Evolutionary conservation across 169 alveolate species (phyloP), one percentile per base, ranked within the genome.

Genomic region (Plasmodium falciparum): DNA sequence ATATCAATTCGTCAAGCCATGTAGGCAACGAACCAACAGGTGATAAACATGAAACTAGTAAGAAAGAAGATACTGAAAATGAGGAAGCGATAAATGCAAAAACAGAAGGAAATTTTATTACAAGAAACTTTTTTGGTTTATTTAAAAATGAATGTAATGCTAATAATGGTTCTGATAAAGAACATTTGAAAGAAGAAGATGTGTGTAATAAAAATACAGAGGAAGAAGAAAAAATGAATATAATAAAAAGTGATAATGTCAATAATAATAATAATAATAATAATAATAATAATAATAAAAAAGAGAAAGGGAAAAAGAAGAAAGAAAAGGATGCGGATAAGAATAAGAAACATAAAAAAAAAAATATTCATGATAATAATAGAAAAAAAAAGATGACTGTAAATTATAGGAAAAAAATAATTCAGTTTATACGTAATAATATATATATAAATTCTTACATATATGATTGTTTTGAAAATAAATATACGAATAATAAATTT

Each of bases 381-480:
- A 39, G 47, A 47, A 63, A 71, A 24, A 70, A 45, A 83, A 56
- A 50, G 26, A 59, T 83, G 39, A 39, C 69, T 6, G 7, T 52
- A 20, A 43, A 58, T 26, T 83, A 70, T 71, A 83, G 52, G 52
- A 83, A 63, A 59, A 69, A 83, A 70, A 70, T 83, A 17, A 69
- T 69, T 4, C 58, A 63, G 2, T 83, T 83, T 69, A 70, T 83
- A 70, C 91, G 85, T 20, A 49, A 56, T 69, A 83, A 58, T 52
- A 63, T 71, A 29, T 59, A 83, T 62, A 67, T 83, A 69, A 83
- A 83, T 70, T 33, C 91, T 7, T 83, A 70, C 52, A 69, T 83
- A 69, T 71, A 70, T 33, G 74, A 83, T 54, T 69, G 91, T 29
- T 83, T 83, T 70, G 91, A 83, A 70, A 83, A 69, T 70, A 67